phyloP scores from a whole-genome alignment of 768 basidiomycete genomes.

The Daedaleopsis sinensis region DNA sequence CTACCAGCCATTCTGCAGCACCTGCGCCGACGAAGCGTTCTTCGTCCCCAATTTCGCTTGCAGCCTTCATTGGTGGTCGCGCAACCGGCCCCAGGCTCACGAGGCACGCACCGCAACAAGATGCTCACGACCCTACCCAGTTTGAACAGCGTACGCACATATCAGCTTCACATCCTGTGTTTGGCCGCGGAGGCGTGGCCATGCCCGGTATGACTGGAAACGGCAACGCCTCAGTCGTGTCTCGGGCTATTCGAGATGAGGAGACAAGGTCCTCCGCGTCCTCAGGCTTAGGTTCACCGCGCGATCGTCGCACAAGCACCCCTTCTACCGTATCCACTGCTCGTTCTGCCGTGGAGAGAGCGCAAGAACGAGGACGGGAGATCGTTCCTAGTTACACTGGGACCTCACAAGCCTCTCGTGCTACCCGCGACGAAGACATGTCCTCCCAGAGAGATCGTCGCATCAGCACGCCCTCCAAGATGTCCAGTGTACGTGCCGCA shows the following conservation, averaged over 20 bases:
- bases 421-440: conserved; percentile 12
- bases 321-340: conserved; percentile 31
- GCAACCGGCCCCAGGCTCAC: conserved; percentile 76
- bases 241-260: conserved; percentile 14
- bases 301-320: conserved; percentile 38
- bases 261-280: conserved; percentile 7
- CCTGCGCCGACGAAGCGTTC: conserved; percentile 5
- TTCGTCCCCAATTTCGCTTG: conserved; percentile 66
- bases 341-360: conserved; percentile 39
- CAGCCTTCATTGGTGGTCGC: conserved; percentile 80
- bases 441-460: conserved; percentile 28
- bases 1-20: not conserved
- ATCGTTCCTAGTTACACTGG: conserved; percentile 29
- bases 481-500: conserved; percentile 28
- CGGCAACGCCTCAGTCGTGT: conserved; percentile 14
- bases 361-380: conserved; percentile 40
- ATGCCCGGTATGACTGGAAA: conserved; percentile 67
- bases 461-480: conserved; percentile 38
- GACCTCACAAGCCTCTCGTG: conserved; percentile 1
- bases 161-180: conserved; percentile 67
- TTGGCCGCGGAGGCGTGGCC: conserved; percentile 74
- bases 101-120: conserved; percentile 70
- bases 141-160: conserved; percentile 61
- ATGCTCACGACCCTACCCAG: conserved; percentile 64
- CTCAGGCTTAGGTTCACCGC: not conserved